Evolutionary conservation across 768 basidiomycete genomes (phyloP).

Genomic region (Amanita subjunquillea): DNA sequence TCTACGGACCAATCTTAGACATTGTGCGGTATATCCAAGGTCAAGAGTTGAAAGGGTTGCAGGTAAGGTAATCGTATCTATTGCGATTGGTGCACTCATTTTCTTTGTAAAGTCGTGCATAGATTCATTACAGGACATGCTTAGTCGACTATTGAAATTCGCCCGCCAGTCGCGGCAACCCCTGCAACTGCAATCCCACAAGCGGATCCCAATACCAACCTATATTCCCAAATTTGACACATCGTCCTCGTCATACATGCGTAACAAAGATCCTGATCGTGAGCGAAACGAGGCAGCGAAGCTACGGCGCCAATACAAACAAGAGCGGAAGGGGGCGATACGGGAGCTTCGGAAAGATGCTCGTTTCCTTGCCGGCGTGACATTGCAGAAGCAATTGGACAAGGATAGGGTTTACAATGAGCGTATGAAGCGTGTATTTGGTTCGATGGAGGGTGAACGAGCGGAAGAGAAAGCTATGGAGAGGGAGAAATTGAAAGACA

Average conservation of each 20-base stretch:
- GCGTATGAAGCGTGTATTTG: constrained; percentile 76
- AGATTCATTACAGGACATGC: constrained; percentile 32
- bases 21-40: constrained; percentile 46
- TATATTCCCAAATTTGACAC: constrained; percentile 91
- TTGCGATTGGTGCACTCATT: constrained; percentile 4
- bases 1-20: constrained; percentile 58
- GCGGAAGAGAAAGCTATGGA: constrained; percentile 94
- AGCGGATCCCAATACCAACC: constrained; percentile 90
- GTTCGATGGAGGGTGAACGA: constrained; percentile 73
- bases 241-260: constrained; percentile 62
- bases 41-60: constrained; percentile 35
- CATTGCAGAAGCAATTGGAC: constrained; percentile 74
- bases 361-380: constrained; percentile 82
- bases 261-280: constrained; percentile 82
- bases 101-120: constrained; percentile 34
- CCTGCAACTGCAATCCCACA: constrained; percentile 82
- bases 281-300: constrained; percentile 84
- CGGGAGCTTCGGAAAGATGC: constrained; percentile 94
- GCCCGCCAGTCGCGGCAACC: constrained; percentile 64
- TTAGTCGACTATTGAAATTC: constrained; percentile 63
- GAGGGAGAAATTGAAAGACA: constrained; percentile 69
- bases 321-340: constrained; percentile 95
- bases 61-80: constrained; percentile 30
- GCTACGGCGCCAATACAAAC: constrained; percentile 80
- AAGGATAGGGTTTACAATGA: constrained; percentile 77